Conservation (phyloP, 2,329 filamentous ascomycete species). For the Exophiala sp. region DNA sequence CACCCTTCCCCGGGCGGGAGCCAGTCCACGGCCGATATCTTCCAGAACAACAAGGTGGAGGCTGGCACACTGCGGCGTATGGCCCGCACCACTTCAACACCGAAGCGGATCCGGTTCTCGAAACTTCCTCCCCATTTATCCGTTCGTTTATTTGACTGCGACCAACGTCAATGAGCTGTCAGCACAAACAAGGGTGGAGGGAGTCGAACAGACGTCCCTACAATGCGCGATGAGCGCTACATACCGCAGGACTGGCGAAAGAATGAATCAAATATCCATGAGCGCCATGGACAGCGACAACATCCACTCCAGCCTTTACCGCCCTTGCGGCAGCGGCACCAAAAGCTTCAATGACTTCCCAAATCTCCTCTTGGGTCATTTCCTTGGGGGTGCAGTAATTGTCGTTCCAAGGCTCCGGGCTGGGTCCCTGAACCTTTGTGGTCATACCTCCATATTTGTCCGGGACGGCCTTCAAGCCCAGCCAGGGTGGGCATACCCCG, state of each 20-base stretch:
- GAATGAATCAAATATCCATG: constrained; percentile 68
- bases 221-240: not conserved
- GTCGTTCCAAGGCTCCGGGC: constrained; percentile 56
- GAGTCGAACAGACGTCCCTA: too few species aligned
- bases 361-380: constrained; percentile 63
- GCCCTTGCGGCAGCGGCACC: constrained; percentile 49
- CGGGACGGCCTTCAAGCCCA: constrained; percentile 8
- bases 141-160: constrained; percentile 40
- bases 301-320: constrained; percentile 65
- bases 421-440: constrained; percentile 50
- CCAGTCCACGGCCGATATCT: constrained; percentile 46
- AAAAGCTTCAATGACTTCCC: constrained; percentile 30
- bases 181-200: too few species aligned
- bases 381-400: constrained; percentile 57
- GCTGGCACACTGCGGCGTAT: constrained; percentile 32
- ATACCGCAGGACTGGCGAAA: constrained; percentile 1
- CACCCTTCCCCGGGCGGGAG: constrained; percentile 31
- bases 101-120: constrained; percentile 50
- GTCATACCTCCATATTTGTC: constrained; percentile 5
- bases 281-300: constrained; percentile 71
- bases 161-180: too few species aligned
- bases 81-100: constrained; percentile 40
- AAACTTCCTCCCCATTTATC: constrained; percentile 48
- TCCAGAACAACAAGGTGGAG: constrained; percentile 39
- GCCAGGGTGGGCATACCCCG: constrained; percentile 21